phyloP scores from a whole-genome alignment of 2,329 filamentous ascomycete species.

The Neofusicoccum sp. region DNA sequence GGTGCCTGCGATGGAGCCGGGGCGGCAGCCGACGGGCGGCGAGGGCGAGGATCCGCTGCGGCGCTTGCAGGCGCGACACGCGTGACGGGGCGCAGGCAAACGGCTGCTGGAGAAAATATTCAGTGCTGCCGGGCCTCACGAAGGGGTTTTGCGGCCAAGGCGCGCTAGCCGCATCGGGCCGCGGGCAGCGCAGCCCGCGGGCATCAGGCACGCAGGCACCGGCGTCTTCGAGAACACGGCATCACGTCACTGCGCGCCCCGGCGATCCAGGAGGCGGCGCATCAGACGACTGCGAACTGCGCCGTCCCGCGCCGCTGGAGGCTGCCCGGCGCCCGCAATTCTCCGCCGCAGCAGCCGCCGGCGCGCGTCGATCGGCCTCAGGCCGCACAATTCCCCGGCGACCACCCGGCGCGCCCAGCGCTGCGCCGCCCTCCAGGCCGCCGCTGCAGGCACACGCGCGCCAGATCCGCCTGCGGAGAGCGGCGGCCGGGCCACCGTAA shows the following conservation, averaged over 20 bases:
- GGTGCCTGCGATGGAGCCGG: neutral
- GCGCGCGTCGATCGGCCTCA: neutral
- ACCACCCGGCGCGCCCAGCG: neutral
- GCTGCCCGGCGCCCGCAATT: conserved; percentile 3
- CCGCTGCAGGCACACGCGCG: conserved; percentile 10
- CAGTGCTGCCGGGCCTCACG: conserved; percentile 7
- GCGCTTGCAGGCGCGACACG: conserved; percentile 9
- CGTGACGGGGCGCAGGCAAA: neutral
- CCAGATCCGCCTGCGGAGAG: neutral
- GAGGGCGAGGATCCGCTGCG: conserved; percentile 7
- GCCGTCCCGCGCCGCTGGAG: neutral
- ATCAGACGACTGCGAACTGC: neutral
- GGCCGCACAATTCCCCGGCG: neutral
- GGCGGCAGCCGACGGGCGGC: neutral
- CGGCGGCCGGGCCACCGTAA: neutral
- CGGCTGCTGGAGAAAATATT: conserved; percentile 10
- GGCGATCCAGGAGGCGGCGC: conserved; percentile 12
- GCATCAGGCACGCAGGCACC: too few species aligned
- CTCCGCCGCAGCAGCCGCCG: neutral
- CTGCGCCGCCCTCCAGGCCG: neutral
- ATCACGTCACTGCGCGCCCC: conserved; percentile 2
- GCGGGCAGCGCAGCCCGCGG: neutral
- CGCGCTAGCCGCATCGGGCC: conserved; percentile 3
- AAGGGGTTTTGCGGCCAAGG: conserved; percentile 3
- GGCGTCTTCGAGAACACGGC: too few species aligned